These are phyloP conservation scores for Didymella exigua DNA, from an alignment of 2,329 filamentous ascomycete species.

Conservation along the genomic window DNA sequence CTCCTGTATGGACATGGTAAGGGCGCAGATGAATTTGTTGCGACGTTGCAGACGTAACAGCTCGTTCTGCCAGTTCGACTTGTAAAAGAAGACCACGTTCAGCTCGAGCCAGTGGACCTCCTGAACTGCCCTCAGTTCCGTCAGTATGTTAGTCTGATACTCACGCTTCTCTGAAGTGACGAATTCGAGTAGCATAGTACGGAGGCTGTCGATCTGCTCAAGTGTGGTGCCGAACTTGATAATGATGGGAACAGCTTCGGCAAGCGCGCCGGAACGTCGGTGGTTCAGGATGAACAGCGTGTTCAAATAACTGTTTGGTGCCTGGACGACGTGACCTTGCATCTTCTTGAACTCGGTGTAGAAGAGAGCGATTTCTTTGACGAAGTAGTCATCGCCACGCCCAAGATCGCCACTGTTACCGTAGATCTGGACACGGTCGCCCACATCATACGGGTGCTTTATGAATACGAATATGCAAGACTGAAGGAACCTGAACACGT, in stretches of 20 bases:
- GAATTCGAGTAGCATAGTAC: slow-evolving; percentile 80
- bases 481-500: slow-evolving; percentile 68
- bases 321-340: slow-evolving; percentile 94
- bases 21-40: slow-evolving; percentile 91
- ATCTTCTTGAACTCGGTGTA: slow-evolving; percentile 99
- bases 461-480: slow-evolving; percentile 95
- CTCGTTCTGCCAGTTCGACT: slow-evolving; percentile 96
- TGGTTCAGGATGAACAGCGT: slow-evolving; percentile 94
- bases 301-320: slow-evolving; percentile 92
- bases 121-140: slow-evolving; percentile 78
- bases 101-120: slow-evolving; percentile 85
- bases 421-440: slow-evolving; percentile 89
- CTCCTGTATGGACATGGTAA: slow-evolving; percentile 84
- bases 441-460: slow-evolving; percentile 96
- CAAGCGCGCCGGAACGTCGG: slow-evolving; percentile 83
- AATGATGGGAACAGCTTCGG: slow-evolving; percentile 81
- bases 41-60: slow-evolving; percentile 84
- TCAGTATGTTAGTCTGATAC: slow-evolving; percentile 83
- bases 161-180: slow-evolving; percentile 86
- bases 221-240: slow-evolving; percentile 89
- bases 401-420: slow-evolving; percentile 82
- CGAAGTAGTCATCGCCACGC: slow-evolving; percentile 91
- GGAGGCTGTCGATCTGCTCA: slow-evolving; percentile 81
- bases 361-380: slow-evolving; percentile 88
- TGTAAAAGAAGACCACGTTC: slow-evolving; percentile 97